A percentile compares a stretch with the other conserved stretches of the same genome.
phyloP scores from a whole-genome alignment of 176 grass and related monocot genomes.

The Saccharum officinarum region DNA sequence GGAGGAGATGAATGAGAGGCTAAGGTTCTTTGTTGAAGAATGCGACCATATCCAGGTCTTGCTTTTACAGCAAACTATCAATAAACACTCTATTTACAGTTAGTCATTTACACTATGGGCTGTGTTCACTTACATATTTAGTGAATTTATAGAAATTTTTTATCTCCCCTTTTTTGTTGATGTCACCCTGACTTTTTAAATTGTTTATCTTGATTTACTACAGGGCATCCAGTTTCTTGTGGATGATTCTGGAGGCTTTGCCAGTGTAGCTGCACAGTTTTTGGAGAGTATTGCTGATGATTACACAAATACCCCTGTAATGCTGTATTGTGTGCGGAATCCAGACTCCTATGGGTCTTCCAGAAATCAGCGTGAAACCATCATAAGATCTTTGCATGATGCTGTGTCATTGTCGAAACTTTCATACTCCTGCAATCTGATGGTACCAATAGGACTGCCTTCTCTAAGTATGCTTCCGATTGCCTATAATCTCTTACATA shows the following conservation, averaged over 20 bases:
- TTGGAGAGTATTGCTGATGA: constrained; percentile 90
- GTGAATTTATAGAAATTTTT: not conserved
- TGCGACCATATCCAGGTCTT: constrained; percentile 95
- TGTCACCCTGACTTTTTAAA: not conserved
- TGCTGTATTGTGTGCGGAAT: constrained; percentile 80
- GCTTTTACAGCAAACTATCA: constrained; percentile 22
- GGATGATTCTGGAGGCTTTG: constrained; percentile 73
- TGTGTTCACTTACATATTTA: not conserved
- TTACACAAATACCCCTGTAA: constrained; percentile 80
- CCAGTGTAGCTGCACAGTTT: constrained; percentile 62
- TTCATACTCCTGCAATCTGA: constrained; percentile 70
- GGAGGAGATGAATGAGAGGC: constrained; percentile 93
- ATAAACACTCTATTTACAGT: constrained; percentile 13
- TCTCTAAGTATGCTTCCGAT: constrained; percentile 67
- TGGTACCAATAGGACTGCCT: constrained; percentile 77
- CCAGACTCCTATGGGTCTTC: constrained; percentile 46
- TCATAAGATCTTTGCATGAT: constrained; percentile 76
- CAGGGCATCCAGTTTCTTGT: constrained; percentile 87
- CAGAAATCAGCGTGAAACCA: constrained; percentile 57
- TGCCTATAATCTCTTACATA: not conserved
- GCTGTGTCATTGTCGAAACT: constrained; percentile 85
- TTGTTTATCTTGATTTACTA: constrained; percentile 34
- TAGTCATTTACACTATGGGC: constrained; percentile 6
- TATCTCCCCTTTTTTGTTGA: not conserved
- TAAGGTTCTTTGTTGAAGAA: constrained; percentile 96